phyloP scores from a whole-genome alignment of 2,329 filamentous ascomycete species.

The Fusarium falciforme region DNA sequence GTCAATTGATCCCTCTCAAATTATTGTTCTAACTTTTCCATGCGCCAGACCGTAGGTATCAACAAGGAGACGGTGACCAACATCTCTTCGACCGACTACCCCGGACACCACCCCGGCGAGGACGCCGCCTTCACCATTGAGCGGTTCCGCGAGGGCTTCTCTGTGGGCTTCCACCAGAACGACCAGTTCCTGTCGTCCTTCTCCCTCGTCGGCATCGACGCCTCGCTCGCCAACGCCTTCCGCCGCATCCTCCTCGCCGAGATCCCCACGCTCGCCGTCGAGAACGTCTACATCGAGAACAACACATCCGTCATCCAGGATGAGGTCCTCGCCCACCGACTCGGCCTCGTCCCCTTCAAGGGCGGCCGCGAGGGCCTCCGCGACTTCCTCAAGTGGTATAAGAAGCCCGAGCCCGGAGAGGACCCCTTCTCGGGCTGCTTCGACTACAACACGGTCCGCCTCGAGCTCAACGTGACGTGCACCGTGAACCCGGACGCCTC shows the following conservation, averaged over 20 bases:
- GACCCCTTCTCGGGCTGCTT: conserved; percentile 69
- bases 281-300: conserved; percentile 92
- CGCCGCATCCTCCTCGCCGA: conserved; percentile 95
- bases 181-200: conserved; percentile 82
- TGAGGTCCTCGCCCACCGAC: conserved; percentile 90
- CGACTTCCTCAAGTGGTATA: conserved; percentile 84
- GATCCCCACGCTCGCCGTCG: conserved; percentile 93
- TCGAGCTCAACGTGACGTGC: conserved; percentile 83
- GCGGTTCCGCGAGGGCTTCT: conserved; percentile 76
- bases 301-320: conserved; percentile 99
- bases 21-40: conserved; percentile 16
- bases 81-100: conserved; percentile 90
- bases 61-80: conserved; percentile 92
- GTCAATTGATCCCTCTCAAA: neutral
- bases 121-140: conserved; percentile 83
- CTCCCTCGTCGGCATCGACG: conserved; percentile 91
- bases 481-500: conserved; percentile 80
- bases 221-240: conserved; percentile 95
- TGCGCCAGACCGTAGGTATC: conserved; percentile 80
- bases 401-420: conserved; percentile 73
- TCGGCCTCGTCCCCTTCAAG: conserved; percentile 91
- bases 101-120: conserved; percentile 90
- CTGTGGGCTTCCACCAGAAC: conserved; percentile 87
- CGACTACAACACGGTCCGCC: conserved; percentile 89
- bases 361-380: conserved; percentile 80